Evolutionary conservation across 345 rosid genomes (phyloP), one percentile per base, ranked within the genome.

Genomic region (Brassica carinata): DNA sequence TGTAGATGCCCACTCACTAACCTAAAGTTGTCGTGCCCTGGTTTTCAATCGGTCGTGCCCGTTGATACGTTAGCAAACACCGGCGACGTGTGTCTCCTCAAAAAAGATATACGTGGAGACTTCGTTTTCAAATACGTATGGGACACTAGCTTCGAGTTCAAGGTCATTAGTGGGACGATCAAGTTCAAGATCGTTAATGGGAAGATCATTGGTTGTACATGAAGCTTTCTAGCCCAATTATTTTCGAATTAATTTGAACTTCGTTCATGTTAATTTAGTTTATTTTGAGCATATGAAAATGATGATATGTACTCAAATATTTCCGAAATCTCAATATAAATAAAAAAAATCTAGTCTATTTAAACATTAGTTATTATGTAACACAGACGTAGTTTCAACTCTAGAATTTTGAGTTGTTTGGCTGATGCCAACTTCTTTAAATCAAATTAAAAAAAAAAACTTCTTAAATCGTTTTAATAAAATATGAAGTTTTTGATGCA

Each of bases 61-160:
- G 13, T 76, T 8, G 59, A 38, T 5, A 27, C 59, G 8, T 11
- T 68, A 15, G n/a, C 57, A 0, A 67, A 76, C 14, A 1, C 67
- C 5, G 67, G 40, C 61, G 59, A 76, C 2, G 8, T 2, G 5
- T 76, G 73, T 76, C 67, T 76, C 43, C 59, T 76, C 64, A 2
- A 33, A 4, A 2, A 65, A 19, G 72, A 7, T 0, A 0, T 0
- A 0, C 7, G 18, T 8, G 63, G 10, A 8, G 26, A 18, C 18
- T 48, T 11, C 64, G 31, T 2, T 23, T 75, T 75, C 51, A 75
- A 14, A n/a, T 76, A 76, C 18, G 73, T 59, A 33, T 76, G 67
- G 79, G 67, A 76, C 79, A 67, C 17, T 8, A 68, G 67, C 14
- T 76, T 67, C 30, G 59, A 76, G 14, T 17, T 76, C 43, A 67